Evolutionary conservation across 768 basidiomycete species (phyloP).

Genomic region (Phaeolepiota aurea): DNA sequence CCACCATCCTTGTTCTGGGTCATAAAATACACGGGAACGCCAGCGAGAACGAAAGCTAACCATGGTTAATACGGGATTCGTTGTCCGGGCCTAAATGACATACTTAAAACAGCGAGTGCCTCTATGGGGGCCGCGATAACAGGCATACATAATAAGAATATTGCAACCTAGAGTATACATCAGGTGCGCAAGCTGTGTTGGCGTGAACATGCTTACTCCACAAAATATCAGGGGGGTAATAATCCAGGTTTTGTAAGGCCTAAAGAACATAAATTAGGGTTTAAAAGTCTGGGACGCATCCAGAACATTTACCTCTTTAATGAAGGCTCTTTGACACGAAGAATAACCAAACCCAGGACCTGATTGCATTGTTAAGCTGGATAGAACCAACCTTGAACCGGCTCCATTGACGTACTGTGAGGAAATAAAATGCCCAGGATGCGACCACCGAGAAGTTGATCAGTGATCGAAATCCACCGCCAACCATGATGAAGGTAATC

Average conservation of each 20-base stretch:
- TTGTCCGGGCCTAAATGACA: background rate
- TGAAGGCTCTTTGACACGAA: conserved; percentile 85
- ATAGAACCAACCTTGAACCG: background rate
- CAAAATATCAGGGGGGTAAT: conserved; percentile 87
- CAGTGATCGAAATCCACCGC: conserved; percentile 82
- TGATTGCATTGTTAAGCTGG: conserved; percentile 14
- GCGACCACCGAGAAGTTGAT: conserved; percentile 88
- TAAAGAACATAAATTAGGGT: conserved; percentile 16
- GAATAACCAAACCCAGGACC: conserved; percentile 83
- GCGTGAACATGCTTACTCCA: conserved; percentile 33
- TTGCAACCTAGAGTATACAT: conserved; percentile 50
- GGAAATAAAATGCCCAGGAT: conserved; percentile 81
- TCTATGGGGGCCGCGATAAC: conserved; percentile 88
- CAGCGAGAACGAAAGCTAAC: conserved; percentile 68
- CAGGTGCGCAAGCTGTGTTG: conserved; percentile 3
- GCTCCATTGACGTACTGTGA: conserved; percentile 46
- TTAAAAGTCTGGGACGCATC: background rate
- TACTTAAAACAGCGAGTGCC: conserved; percentile 81
- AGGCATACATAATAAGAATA: conserved; percentile 91
- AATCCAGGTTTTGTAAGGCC: conserved; percentile 92
- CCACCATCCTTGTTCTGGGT: too few species aligned
- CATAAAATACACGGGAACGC: conserved; percentile 77
- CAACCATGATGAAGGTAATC: conserved; percentile 70
- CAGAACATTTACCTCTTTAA: conserved; percentile 61
- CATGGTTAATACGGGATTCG: conserved; percentile 2